Base-by-base conservation (phyloP, 305 asterid genomes). In the Rubia balearica region DNA sequence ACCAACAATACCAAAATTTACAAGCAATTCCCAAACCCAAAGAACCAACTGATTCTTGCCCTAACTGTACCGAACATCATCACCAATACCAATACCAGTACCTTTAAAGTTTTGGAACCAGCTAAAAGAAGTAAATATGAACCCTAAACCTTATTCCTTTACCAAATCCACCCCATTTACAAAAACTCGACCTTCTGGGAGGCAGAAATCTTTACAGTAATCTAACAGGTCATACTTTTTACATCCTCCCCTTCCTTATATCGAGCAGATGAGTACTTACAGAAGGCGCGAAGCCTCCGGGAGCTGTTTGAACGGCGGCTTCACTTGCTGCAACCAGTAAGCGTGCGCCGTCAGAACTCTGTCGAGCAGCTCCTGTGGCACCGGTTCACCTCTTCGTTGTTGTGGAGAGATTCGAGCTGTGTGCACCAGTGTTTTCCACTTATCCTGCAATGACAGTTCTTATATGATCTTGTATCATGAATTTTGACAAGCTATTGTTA, bases 391-490 rank as follows among this genome's bases (percentile, higher is more conserved):
- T 67, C 99, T 85, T 77, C 99, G 84, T 67, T 94, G 99, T 76
- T 94, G 99, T 46, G 99, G 99, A 49, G 98, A 88, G 67, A 94
- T 94, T 73, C 92, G 88, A 64, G 99, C 98, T 4, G 99, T 94
- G 85, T 91, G 99, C 70, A 94, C 99, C 77, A 94, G 75, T 6
- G 99, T 94, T 71, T 94, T 94, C 99, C 99, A 94, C 86, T 94
- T 94, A 75, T 94, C 99, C 99, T 94, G 84, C 40, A 73, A 68
- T 51, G 22, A 51, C 1, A 51, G 16, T 51, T 51, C 59, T 17
- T 51, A 51, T 51, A 51, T 17, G 55, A 48, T 51, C 59, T 33
- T 17, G 59, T 3, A 51, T 7, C n/a, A 7, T 51, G 22, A 51
- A 51, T 21, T 4, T 1, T 51, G 59, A 51, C 22, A 27, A 27